Conservation (phyloP, 1,284 basidiomycete species). For the Irpex lacteus region DNA sequence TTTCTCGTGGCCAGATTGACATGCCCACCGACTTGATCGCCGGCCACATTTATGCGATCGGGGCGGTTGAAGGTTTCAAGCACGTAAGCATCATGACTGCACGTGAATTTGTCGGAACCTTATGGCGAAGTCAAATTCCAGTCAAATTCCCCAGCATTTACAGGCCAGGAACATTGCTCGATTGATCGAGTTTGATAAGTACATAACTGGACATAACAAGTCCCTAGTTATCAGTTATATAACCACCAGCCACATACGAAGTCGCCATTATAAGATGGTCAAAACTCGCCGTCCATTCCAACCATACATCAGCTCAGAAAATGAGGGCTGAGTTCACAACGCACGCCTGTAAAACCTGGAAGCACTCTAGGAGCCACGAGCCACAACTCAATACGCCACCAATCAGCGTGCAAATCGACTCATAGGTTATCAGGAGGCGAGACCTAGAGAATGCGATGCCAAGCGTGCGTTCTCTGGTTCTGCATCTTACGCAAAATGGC, state of each 20-base stretch:
- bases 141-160: not conserved
- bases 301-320: not conserved
- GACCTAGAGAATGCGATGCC: not conserved
- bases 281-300: not conserved
- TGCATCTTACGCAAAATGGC: not conserved
- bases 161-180: no score
- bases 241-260: not conserved
- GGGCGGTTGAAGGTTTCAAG: no score
- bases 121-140: not conserved
- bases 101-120: not conserved
- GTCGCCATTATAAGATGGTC: not conserved
- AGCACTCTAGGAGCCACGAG: not conserved
- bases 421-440: not conserved
- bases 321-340: not conserved
- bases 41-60: not conserved
- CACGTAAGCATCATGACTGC: not conserved
- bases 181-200: no score
- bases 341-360: not conserved
- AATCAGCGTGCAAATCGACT: not conserved
- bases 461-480: not conserved
- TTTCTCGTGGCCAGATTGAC: no score
- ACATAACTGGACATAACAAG: no score
- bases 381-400: not conserved
- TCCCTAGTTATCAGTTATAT: no score
- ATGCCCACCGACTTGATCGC: not conserved